Evolutionary conservation across 805 yeast genomes (phyloP).

Genomic region (Lipomyces anomalus): DNA sequence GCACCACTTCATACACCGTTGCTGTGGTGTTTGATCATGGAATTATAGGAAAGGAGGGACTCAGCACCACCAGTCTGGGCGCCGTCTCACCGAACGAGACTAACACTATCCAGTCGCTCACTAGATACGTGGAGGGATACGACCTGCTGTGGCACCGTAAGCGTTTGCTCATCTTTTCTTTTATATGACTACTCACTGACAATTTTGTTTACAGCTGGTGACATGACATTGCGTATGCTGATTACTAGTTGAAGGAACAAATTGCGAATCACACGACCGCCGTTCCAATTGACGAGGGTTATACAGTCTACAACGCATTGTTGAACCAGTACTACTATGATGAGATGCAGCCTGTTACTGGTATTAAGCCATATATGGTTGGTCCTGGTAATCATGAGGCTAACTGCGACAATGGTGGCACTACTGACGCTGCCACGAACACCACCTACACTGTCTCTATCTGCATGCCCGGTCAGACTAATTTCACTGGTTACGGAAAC

Average conservation of each 20-base stretch:
- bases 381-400: constrained; percentile 11
- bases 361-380: constrained; percentile 4
- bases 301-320: not conserved
- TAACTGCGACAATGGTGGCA: constrained; percentile 1
- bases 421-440: constrained; percentile 21
- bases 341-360: constrained; percentile 3
- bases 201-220: constrained; percentile 25
- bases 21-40: constrained; percentile 3
- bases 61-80: not conserved
- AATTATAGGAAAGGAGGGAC: constrained; percentile 4
- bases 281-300: not conserved
- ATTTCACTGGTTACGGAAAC: constrained; percentile 27
- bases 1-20: not conserved
- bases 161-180: too few species aligned
- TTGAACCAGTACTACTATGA: constrained; percentile 11
- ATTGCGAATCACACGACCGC: constrained; percentile 1
- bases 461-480: constrained; percentile 26
- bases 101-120: constrained; percentile 25
- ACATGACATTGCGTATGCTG: constrained; percentile 31
- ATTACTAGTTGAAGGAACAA: constrained; percentile 27
- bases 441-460: constrained; percentile 17
- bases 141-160: constrained; percentile 23
- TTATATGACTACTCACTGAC: too few species aligned
- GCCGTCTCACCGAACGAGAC: not conserved
- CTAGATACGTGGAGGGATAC: constrained; percentile 18